Evolutionary conservation across 2,329 filamentous ascomycete species (phyloP).

Genomic region (Arthrobotrys sinensis): DNA sequence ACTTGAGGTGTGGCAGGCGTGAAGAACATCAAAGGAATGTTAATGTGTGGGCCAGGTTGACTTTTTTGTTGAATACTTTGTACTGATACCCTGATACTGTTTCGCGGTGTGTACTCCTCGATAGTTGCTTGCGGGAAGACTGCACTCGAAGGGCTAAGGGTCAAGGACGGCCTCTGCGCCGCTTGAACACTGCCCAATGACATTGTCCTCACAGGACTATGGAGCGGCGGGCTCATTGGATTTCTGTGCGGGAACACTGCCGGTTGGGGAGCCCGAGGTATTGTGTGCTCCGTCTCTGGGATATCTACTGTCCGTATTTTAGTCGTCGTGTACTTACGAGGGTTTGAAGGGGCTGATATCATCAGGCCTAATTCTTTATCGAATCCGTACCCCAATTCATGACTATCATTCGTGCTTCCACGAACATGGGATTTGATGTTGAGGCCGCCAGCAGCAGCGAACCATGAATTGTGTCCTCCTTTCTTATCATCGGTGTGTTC

Average conservation of each 20-base stretch:
- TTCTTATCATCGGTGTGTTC: slow-evolving; percentile 43
- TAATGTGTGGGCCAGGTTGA: slow-evolving; percentile 45
- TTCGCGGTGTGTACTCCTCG: slow-evolving; percentile 43
- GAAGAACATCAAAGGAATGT: slow-evolving; percentile 61
- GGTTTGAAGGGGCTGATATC: slow-evolving; percentile 59
- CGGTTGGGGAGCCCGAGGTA: slow-evolving; percentile 52
- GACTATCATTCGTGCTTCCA: slow-evolving; percentile 57
- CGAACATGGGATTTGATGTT: slow-evolving; percentile 45
- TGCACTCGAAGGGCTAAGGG: slow-evolving; percentile 43
- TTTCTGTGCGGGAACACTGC: slow-evolving; percentile 59
- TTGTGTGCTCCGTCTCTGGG: slow-evolving; percentile 54
- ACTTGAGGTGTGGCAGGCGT: slow-evolving; percentile 60
- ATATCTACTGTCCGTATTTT: slow-evolving; percentile 61
- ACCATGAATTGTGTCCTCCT: slow-evolving; percentile 52
- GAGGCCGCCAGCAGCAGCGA: slow-evolving; percentile 43
- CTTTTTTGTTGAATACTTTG: slow-evolving; percentile 51
- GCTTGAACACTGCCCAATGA: slow-evolving; percentile 49
- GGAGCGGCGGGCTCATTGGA: slow-evolving; percentile 43
- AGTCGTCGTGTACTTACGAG: slow-evolving; percentile 60
- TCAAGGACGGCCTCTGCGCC: slow-evolving; percentile 50
- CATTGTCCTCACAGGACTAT: slow-evolving; percentile 42
- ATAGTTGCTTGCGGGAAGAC: slow-evolving; percentile 54
- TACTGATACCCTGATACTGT: slow-evolving; percentile 50
- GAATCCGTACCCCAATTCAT: slow-evolving; percentile 60
- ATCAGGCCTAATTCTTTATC: slow-evolving; percentile 61